Conservation (phyloP, 495 filamentous ascomycete genomes). For the Daldinia decipiens region DNA sequence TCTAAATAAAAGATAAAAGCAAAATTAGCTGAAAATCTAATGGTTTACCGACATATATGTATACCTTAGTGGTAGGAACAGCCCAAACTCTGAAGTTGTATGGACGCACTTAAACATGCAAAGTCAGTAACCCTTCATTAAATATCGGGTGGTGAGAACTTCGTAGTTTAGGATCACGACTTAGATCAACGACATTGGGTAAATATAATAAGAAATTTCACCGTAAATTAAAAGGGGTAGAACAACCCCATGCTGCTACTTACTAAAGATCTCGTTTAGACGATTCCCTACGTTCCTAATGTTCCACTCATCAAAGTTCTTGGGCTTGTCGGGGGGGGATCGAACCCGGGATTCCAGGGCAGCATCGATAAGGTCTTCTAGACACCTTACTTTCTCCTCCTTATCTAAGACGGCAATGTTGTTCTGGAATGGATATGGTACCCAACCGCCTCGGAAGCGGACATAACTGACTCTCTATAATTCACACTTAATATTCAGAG, state of each 20-base stretch:
- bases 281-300: background rate
- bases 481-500: background rate
- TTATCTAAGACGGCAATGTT: background rate
- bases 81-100: constrained; percentile 2
- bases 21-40: background rate
- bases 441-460: background rate
- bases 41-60: background rate
- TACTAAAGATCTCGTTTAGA: background rate
- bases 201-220: background rate
- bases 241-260: background rate
- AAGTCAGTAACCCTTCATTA: background rate
- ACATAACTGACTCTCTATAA: constrained; percentile 1
- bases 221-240: background rate
- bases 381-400: background rate
- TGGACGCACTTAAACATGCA: background rate
- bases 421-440: background rate
- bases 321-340: background rate
- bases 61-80: background rate
- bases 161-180: background rate
- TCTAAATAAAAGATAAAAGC: background rate
- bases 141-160: background rate
- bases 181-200: background rate
- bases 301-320: background rate
- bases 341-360: background rate
- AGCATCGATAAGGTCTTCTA: constrained; percentile 1